Evolutionary conservation across 495 filamentous ascomycete genomes (phyloP), one percentile per base, ranked within the genome.

Genomic region (Cryomyces minteri): DNA sequence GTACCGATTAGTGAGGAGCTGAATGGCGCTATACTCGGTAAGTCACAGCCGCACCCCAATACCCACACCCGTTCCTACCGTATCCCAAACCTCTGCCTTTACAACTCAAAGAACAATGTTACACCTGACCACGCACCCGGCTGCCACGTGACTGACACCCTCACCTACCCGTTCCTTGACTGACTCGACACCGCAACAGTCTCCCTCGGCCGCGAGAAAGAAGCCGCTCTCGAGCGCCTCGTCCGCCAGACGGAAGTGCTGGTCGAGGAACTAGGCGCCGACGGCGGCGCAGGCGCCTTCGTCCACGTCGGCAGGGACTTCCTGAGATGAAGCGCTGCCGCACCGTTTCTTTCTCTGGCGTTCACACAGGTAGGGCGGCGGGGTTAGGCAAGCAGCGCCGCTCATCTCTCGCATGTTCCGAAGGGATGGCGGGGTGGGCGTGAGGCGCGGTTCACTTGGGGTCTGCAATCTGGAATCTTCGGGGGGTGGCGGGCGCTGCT

Each of bases 21-120:
- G 50, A 96, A 96, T 59, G 82, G 84, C 48, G 90, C 85, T 34
- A 94, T 98, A 50, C 62, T 98, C 43, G 80, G 88, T 95, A 71
- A 54, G 73, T 67, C 8, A 41, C 11, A 11, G 18, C 18, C 18
- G 18, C 18, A n/a, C n/a, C n/a, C n/a, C n/a, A n/a, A n/a, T n/a
- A n/a, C n/a, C n/a, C n/a, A n/a, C n/a, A n/a, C n/a, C n/a, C n/a
- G n/a, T n/a, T n/a, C n/a, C n/a, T n/a, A n/a, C n/a, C n/a, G n/a
- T n/a, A n/a, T n/a, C n/a, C n/a, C n/a, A n/a, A n/a, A n/a, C n/a
- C n/a, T n/a, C n/a, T n/a, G n/a, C n/a, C n/a, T n/a, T n/a, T n/a
- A n/a, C n/a, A n/a, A n/a, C n/a, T n/a, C n/a, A n/a, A n/a, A n/a
- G n/a, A n/a, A n/a, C n/a, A n/a, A n/a, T n/a, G n/a, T n/a, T n/a